phyloP scores from a whole-genome alignment of 495 filamentous ascomycete genomes.

The Annulohypoxylon nitens region DNA sequence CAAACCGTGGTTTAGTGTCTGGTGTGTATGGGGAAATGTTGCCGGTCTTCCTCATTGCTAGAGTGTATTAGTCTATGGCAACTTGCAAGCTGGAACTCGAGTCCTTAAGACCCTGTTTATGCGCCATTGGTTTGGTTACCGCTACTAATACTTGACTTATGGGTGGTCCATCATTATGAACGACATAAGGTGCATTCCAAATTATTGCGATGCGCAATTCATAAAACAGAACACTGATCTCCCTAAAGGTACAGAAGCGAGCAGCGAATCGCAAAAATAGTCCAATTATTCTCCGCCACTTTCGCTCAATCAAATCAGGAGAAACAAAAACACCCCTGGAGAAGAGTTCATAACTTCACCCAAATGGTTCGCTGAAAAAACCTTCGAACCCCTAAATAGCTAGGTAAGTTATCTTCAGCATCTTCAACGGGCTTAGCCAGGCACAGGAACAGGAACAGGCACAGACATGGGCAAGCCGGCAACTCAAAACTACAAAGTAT shows the following conservation, averaged over 20 bases:
- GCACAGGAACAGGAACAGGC: background rate
- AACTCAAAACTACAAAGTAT: background rate
- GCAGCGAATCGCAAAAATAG: conserved; percentile 29
- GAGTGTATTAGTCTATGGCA: background rate
- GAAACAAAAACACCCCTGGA: conserved; percentile 25
- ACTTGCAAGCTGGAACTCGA: conserved; percentile 7
- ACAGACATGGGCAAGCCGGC: conserved; percentile 9
- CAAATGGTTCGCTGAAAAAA: conserved; percentile 18
- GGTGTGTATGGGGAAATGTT: conserved; percentile 8
- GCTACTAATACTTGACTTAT: conserved; percentile 6
- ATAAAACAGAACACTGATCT: conserved; percentile 21
- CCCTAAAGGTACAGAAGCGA: conserved; percentile 25
- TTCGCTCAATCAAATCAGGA: conserved; percentile 28
- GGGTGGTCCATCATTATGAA: conserved; percentile 34
- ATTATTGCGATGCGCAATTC: conserved; percentile 46
- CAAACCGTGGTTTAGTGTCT: conserved; percentile 17
- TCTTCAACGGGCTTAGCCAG: conserved; percentile 26
- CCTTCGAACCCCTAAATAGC: conserved; percentile 17
- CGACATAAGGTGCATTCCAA: conserved; percentile 31
- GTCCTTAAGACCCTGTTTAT: background rate
- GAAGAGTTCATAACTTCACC: conserved; percentile 21
- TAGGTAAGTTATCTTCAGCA: conserved; percentile 14
- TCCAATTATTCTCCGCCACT: conserved; percentile 43
- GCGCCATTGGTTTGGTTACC: background rate
- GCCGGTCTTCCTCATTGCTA: background rate